These are phyloP conservation scores for Hylodesmum podocarpum DNA, from an alignment of 306 rosid genomes.

Conservation along the genomic window DNA sequence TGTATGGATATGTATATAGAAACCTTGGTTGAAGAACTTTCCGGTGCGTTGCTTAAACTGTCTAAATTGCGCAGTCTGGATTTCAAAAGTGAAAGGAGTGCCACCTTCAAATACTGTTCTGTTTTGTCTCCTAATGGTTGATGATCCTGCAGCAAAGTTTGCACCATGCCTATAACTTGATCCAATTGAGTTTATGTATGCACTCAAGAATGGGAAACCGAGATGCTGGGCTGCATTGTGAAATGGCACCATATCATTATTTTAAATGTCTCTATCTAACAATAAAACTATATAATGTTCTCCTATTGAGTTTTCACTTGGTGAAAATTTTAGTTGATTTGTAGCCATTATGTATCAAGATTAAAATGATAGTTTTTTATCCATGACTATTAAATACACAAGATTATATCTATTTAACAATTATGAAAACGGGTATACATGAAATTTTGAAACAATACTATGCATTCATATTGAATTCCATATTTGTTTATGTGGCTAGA, in stretches of 20 bases:
- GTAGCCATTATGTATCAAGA: background rate
- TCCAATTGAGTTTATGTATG: conserved; percentile 73
- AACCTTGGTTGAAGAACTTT: conserved; percentile 50
- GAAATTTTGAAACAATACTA: no score
- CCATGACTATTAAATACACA: background rate
- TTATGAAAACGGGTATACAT: no score
- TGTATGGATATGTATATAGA: background rate
- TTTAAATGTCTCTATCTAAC: background rate
- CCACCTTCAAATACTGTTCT: conserved; percentile 56
- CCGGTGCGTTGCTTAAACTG: conserved; percentile 63
- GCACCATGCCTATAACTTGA: conserved; percentile 73
- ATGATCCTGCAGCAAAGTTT: conserved; percentile 83
- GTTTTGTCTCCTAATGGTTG: conserved; percentile 58
- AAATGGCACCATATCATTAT: background rate
- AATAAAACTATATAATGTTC: background rate
- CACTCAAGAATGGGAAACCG: conserved; percentile 52
- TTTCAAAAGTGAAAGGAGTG: conserved; percentile 65
- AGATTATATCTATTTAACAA: no score
- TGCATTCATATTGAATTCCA: background rate
- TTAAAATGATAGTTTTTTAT: no score
- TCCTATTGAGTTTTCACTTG: no score
- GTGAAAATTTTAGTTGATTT: background rate
- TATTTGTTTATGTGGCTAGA: background rate
- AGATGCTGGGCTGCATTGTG: conserved; percentile 58
- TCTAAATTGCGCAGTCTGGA: conserved; percentile 54